Percentiles rank a stretch among this genome's conserved stretches.
Evolutionary conservation across 1,284 basidiomycete genomes (phyloP).

Genomic region (Vanrija humicola): DNA sequence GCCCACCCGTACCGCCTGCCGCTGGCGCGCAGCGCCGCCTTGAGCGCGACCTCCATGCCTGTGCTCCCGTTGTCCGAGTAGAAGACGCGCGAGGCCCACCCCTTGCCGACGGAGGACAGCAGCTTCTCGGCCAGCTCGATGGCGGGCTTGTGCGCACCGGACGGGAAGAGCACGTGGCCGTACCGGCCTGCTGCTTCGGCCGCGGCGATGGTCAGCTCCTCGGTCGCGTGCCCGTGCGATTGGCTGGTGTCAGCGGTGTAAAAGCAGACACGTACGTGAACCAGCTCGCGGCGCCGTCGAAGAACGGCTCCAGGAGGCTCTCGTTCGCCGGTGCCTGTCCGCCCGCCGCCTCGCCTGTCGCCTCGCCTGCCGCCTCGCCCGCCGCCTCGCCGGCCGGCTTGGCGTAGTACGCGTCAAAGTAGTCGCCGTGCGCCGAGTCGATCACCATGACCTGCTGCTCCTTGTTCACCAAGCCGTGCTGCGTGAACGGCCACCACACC

Average conservation of each 20-base stretch:
- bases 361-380: too few relatives aligned
- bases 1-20: constrained; percentile 53
- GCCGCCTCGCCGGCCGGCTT: constrained; percentile 27
- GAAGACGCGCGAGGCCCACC: constrained; percentile 89
- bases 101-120: constrained; percentile 55
- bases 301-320: constrained; percentile 62
- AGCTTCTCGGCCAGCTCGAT: constrained; percentile 52
- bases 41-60: constrained; percentile 91
- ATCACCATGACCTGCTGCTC: constrained; percentile 79
- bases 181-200: constrained; percentile 87
- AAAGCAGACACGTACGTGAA: constrained; percentile 63
- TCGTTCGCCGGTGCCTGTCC: constrained; percentile 8
- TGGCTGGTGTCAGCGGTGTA: constrained; percentile 52
- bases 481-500: constrained; percentile 98
- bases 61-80: constrained; percentile 94
- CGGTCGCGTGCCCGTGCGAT: constrained; percentile 76
- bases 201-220: constrained; percentile 75
- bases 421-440: constrained; percentile 84
- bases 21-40: constrained; percentile 86
- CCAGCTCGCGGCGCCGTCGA: constrained; percentile 95
- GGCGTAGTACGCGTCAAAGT: constrained; percentile 65
- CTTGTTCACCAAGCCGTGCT: constrained; percentile 67
- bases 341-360: too few relatives aligned
- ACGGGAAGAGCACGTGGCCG: constrained; percentile 95
- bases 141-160: constrained; percentile 79